Evolutionary conservation across 805 yeast species (phyloP).

Genomic region (Peterozyma toletana): DNA sequence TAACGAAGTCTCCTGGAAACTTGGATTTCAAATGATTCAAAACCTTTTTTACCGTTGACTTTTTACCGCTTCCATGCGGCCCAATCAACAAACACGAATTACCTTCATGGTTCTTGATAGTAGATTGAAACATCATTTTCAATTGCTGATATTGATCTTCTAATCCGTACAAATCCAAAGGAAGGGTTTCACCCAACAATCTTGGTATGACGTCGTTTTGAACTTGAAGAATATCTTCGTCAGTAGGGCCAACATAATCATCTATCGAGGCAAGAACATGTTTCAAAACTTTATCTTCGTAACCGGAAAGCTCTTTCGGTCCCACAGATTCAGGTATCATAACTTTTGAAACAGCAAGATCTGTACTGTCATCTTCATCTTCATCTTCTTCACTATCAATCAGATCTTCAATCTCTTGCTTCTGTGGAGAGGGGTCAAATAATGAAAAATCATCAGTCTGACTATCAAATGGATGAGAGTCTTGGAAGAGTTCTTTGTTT

Average conservation of each 20-base stretch:
- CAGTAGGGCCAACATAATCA: neutral
- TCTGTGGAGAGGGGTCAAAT: neutral
- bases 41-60: constrained; percentile 53
- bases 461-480: constrained; percentile 1
- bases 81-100: constrained; percentile 80
- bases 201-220: constrained; percentile 1
- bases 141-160: constrained; percentile 42
- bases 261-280: neutral
- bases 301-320: neutral
- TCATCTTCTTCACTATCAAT: neutral
- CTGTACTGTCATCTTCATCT: too few species aligned
- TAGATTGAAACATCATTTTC: constrained; percentile 50
- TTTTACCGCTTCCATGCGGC: constrained; percentile 73
- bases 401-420: neutral
- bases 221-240: neutral
- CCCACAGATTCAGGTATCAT: neutral
- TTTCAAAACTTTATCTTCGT: neutral
- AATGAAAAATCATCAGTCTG: neutral
- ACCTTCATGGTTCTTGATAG: constrained; percentile 64
- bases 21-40: constrained; percentile 33
- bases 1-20: constrained; percentile 47
- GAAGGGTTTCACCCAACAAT: neutral
- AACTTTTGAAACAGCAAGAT: neutral
- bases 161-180: constrained; percentile 21
- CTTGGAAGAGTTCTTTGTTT: constrained; percentile 1